Percentiles rank a stretch among this genome's conserved stretches.
These are phyloP conservation scores for Hypoxylon sp. DNA, from an alignment of 2,329 filamentous ascomycete species.

Conservation along the genomic window DNA sequence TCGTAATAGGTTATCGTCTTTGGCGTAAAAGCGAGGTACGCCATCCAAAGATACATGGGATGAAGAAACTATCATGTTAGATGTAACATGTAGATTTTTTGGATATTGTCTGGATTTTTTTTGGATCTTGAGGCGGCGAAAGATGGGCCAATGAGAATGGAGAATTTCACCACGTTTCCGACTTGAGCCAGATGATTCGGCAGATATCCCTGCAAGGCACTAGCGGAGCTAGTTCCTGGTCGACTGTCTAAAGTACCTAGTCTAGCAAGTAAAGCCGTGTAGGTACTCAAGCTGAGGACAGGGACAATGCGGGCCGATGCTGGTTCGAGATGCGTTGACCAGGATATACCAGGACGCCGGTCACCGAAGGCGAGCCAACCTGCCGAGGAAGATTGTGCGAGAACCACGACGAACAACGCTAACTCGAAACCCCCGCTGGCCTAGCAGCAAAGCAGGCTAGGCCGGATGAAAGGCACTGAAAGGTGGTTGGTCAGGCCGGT, in stretches of 20 bases:
- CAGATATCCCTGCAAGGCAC: slow-evolving; percentile 32
- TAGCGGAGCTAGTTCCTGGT: slow-evolving; percentile 21
- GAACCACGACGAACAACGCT: slow-evolving; percentile 7
- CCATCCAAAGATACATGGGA: slow-evolving; percentile 8
- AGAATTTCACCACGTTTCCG: slow-evolving; percentile 39
- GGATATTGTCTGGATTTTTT: slow-evolving; percentile 23
- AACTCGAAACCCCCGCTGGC: slow-evolving; percentile 20
- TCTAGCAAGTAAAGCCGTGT: slow-evolving; percentile 16
- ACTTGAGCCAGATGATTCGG: slow-evolving; percentile 42
- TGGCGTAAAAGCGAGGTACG: slow-evolving; percentile 36
- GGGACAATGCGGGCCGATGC: slow-evolving; percentile 37
- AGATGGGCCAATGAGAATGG: slow-evolving; percentile 34
- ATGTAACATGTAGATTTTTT: slow-evolving; percentile 7
- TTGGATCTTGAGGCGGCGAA: slow-evolving; percentile 33
- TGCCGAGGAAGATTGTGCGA: slow-evolving; percentile 33
- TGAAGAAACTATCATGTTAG: slow-evolving; percentile 21
- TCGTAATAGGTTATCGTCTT: slow-evolving; percentile 16
- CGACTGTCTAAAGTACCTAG: slow-evolving; percentile 29
- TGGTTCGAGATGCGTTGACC: slow-evolving; percentile 28
- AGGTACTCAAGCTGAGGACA: slow-evolving; percentile 23
- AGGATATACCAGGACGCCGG: slow-evolving; percentile 18
- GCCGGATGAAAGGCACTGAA: slow-evolving; percentile 14
- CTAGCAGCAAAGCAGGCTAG: slow-evolving; percentile 13
- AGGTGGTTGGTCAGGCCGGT: slow-evolving; percentile 29
- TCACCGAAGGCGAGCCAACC: slow-evolving; percentile 28